Evolutionary conservation across 805 yeast species (phyloP).

Genomic region (Lachancea nothofagi): DNA sequence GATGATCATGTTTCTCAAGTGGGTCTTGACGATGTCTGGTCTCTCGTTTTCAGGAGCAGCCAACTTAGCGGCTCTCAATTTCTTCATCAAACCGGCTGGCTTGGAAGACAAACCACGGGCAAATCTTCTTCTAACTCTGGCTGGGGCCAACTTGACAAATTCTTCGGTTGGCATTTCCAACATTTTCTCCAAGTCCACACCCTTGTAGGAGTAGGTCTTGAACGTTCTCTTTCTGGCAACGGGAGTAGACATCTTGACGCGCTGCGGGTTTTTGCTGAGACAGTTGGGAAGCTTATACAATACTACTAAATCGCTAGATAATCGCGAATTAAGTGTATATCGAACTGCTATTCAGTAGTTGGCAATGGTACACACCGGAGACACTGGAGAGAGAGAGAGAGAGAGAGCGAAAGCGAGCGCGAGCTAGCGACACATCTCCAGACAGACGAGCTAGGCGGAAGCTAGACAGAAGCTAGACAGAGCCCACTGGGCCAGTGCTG

Average conservation of each 20-base stretch:
- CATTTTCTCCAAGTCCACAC: slow-evolving; percentile 93
- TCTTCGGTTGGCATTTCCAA: slow-evolving; percentile 94
- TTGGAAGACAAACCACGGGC: slow-evolving; percentile 93
- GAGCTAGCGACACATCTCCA: too few relatives aligned
- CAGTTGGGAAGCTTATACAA: background rate
- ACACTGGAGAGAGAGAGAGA: too few relatives aligned
- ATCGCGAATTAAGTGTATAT: too few relatives aligned
- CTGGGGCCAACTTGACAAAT: slow-evolving; percentile 91
- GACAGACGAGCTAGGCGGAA: too few relatives aligned
- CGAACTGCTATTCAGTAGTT: too few relatives aligned
- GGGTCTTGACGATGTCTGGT: slow-evolving; percentile 98
- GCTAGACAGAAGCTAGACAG: too few relatives aligned
- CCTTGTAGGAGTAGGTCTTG: slow-evolving; percentile 97
- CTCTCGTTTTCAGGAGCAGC: slow-evolving; percentile 88
- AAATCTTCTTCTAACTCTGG: slow-evolving; percentile 99
- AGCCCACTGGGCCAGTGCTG: background rate
- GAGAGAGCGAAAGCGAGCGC: too few relatives aligned
- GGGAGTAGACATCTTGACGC: slow-evolving; percentile 29
- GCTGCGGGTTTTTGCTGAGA: slow-evolving; percentile 2
- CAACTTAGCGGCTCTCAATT: slow-evolving; percentile 95
- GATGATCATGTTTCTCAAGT: slow-evolving; percentile 96
- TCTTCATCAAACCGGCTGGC: slow-evolving; percentile 94
- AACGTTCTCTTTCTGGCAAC: slow-evolving; percentile 76
- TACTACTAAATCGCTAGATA: background rate
- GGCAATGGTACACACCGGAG: too few relatives aligned